Conservation (phyloP, 1,284 basidiomycete genomes). For the Schizophyllum commune region DNA sequence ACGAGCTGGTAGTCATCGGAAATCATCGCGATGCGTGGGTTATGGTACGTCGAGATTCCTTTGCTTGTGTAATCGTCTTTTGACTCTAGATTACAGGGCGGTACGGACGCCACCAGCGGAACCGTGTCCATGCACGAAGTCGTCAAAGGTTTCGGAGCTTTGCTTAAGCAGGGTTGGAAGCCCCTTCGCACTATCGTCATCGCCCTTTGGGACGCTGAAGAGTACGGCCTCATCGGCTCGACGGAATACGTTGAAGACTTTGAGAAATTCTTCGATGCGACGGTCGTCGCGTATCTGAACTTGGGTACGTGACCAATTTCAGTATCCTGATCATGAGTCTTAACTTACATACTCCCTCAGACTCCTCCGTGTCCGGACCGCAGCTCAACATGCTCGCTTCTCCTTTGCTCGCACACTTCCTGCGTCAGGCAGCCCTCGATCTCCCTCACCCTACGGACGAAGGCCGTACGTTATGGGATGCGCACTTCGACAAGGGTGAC, state of each 20-base stretch:
- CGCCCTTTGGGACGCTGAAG: slow-evolving; percentile 23
- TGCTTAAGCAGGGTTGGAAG: slow-evolving; percentile 77
- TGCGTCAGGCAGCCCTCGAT: slow-evolving; percentile 60
- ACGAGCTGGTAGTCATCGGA: slow-evolving; percentile 83
- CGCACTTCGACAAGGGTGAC: slow-evolving; percentile 47
- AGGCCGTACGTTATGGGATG: slow-evolving; percentile 59
- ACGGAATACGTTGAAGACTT: slow-evolving; percentile 92
- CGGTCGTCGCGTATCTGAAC: slow-evolving; percentile 88
- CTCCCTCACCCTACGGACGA: slow-evolving; percentile 57
- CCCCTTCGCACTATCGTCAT: slow-evolving; percentile 61
- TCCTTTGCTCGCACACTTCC: slow-evolving; percentile 74
- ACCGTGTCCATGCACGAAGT: slow-evolving; percentile 83
- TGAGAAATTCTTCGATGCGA: slow-evolving; percentile 65
- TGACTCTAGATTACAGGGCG: too few relatives aligned
- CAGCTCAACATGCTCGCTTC: slow-evolving; percentile 48
- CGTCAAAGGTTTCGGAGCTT: slow-evolving; percentile 71
- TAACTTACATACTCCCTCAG: slow-evolving; percentile 6
- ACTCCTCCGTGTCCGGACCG: slow-evolving; percentile 60
- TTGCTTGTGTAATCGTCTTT: too few relatives aligned
- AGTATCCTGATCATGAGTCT: background rate
- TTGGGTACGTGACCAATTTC: slow-evolving; percentile 37
- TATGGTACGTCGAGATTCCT: background rate
- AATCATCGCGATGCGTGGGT: slow-evolving; percentile 69
- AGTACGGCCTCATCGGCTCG: slow-evolving; percentile 84
- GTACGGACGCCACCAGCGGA: slow-evolving; percentile 82